These are phyloP conservation scores for Aquilaria agallochum DNA, from an alignment of 441 rosid genomes.

Conservation along the genomic window DNA sequence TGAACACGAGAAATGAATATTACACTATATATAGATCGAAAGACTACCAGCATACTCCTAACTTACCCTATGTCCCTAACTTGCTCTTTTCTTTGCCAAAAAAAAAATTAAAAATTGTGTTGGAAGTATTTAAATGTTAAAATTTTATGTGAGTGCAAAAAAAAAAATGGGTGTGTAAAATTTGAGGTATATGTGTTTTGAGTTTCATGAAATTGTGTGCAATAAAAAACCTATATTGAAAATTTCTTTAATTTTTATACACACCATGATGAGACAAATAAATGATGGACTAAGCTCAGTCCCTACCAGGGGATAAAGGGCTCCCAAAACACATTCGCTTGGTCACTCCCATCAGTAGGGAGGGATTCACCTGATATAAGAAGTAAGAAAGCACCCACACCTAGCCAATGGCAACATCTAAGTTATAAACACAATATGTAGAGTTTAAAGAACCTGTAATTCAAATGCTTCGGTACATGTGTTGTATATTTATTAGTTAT, in stretches of 20 bases:
- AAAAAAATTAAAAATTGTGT: too few species aligned
- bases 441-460: conserved; percentile 22
- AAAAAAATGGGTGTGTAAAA: background rate
- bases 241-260: conserved; percentile 1
- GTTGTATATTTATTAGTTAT: too few species aligned
- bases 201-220: background rate
- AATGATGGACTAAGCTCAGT: conserved; percentile 92
- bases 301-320: conserved; percentile 67
- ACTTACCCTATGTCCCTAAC: too few species aligned
- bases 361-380: conserved; percentile 78
- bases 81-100: too few species aligned
- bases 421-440: conserved; percentile 73
- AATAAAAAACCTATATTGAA: too few species aligned
- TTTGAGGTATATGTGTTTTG: too few species aligned
- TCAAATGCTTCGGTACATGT: too few species aligned
- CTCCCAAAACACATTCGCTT: conserved; percentile 92
- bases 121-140: too few species aligned
- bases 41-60: too few species aligned
- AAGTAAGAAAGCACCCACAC: conserved; percentile 88
- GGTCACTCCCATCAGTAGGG: conserved; percentile 78
- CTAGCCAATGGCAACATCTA: conserved; percentile 96
- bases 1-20: too few species aligned
- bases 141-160: background rate
- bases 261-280: conserved; percentile 86
- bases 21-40: too few species aligned